A percentile compares a stretch with the other conserved stretches of the same genome.
phyloP scores from a whole-genome alignment of 2,329 filamentous ascomycete genomes.

The Gnomoniopsis sp. region DNA sequence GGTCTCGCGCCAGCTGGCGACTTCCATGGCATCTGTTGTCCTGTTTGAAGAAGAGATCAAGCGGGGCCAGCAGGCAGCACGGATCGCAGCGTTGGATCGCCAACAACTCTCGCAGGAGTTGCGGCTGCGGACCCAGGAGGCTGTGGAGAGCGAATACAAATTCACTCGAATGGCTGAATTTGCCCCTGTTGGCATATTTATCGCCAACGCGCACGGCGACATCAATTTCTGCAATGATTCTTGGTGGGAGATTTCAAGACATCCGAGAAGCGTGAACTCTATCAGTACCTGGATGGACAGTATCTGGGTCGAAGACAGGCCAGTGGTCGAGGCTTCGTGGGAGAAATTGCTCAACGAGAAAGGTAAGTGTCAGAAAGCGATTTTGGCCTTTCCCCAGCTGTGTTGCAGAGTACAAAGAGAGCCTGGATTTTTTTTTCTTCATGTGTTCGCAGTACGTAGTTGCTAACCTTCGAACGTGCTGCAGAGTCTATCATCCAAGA shows the following conservation, averaged over 20 bases:
- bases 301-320: conserved; percentile 63
- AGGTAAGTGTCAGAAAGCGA: not conserved
- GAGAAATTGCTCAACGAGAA: conserved; percentile 57
- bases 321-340: conserved; percentile 56
- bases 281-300: conserved; percentile 70
- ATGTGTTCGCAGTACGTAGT: too few relatives aligned
- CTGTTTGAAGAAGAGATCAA: conserved; percentile 81
- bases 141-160: conserved; percentile 67
- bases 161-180: conserved; percentile 85
- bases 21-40: conserved; percentile 76
- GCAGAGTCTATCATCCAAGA: conserved; percentile 62
- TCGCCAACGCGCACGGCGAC: conserved; percentile 66
- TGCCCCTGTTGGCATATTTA: conserved; percentile 80
- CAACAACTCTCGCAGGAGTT: conserved; percentile 76
- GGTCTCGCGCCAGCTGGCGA: conserved; percentile 71
- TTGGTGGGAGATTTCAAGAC: conserved; percentile 69
- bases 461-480: too few relatives aligned
- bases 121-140: conserved; percentile 59
- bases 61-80: conserved; percentile 69
- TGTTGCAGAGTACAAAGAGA: too few relatives aligned
- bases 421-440: too few relatives aligned
- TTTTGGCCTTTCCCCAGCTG: too few relatives aligned
- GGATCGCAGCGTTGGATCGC: conserved; percentile 70
- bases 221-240: conserved; percentile 82
- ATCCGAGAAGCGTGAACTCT: conserved; percentile 55